Evolutionary conservation across 2,329 filamentous ascomycete species (phyloP).

Genomic region (Trichoderma afroharzianum): DNA sequence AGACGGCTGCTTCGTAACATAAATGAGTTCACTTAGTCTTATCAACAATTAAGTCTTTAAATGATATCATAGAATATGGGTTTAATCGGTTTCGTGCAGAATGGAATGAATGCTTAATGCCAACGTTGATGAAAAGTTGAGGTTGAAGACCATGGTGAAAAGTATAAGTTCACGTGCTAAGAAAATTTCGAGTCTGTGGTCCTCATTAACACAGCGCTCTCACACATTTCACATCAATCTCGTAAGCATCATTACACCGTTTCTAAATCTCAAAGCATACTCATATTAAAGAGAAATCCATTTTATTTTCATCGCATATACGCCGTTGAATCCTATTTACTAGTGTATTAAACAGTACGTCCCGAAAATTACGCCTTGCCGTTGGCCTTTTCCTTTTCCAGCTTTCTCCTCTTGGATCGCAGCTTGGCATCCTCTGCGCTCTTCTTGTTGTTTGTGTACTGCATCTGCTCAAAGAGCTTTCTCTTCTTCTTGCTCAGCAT

Average conservation of each 20-base stretch:
- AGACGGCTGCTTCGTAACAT: background rate
- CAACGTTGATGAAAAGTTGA: background rate
- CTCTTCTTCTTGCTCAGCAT: conserved; percentile 99
- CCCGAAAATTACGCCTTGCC: conserved; percentile 31
- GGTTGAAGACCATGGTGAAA: background rate
- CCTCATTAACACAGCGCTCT: background rate
- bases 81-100: background rate
- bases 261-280: background rate
- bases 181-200: background rate
- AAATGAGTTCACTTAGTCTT: background rate
- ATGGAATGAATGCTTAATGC: background rate
- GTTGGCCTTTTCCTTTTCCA: conserved; percentile 64
- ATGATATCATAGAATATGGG: background rate
- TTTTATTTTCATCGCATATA: conserved; percentile 14
- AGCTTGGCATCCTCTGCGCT: conserved; percentile 85
- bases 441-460: conserved; percentile 90
- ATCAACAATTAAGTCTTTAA: background rate
- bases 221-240: background rate
- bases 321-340: conserved; percentile 19
- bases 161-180: conserved; percentile 15
- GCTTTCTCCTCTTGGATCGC: conserved; percentile 81
- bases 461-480: conserved; percentile 96
- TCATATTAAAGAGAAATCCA: background rate
- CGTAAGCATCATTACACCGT: background rate
- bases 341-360: conserved; percentile 16